phyloP scores from a whole-genome alignment of 768 basidiomycete genomes.

The Leccinum uliginosum region DNA sequence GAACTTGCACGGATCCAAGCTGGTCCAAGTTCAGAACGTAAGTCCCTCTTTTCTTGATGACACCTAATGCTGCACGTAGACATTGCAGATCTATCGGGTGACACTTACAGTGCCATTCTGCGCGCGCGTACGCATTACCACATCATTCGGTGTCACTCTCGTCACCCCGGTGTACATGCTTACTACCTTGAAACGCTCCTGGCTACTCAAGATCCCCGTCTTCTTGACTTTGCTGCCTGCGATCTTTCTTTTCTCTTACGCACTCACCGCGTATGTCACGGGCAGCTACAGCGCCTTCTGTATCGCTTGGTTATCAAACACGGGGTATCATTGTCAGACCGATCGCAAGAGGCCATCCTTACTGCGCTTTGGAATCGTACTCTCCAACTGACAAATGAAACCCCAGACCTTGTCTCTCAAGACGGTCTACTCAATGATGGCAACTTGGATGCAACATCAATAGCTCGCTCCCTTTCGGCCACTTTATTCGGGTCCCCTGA shows the following conservation, averaged over 20 bases:
- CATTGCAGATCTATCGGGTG: slow-evolving; percentile 11
- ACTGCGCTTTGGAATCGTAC: slow-evolving; percentile 34
- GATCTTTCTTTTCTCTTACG: slow-evolving; percentile 34
- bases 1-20: slow-evolving; percentile 31
- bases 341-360: slow-evolving; percentile 34
- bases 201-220: slow-evolving; percentile 21
- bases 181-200: slow-evolving; percentile 44
- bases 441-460: slow-evolving; percentile 5
- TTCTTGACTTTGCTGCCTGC: slow-evolving; percentile 30
- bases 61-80: slow-evolving; percentile 6
- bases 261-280: slow-evolving; percentile 30
- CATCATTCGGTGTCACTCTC: slow-evolving; percentile 34
- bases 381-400: background rate
- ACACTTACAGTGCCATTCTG: slow-evolving; percentile 15
- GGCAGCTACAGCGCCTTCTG: slow-evolving; percentile 37
- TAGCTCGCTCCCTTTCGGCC: slow-evolving; percentile 14
- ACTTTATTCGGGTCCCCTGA: slow-evolving; percentile 5
- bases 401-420: background rate
- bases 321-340: slow-evolving; percentile 21
- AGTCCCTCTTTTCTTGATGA: slow-evolving; percentile 1
- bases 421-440: background rate
- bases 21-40: slow-evolving; percentile 9
- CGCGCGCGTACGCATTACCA: slow-evolving; percentile 40
- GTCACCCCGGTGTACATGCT: slow-evolving; percentile 41
- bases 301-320: slow-evolving; percentile 36